Evolutionary conservation across 257 asterid genomes (phyloP).

Genomic region (Solanum neorickii): DNA sequence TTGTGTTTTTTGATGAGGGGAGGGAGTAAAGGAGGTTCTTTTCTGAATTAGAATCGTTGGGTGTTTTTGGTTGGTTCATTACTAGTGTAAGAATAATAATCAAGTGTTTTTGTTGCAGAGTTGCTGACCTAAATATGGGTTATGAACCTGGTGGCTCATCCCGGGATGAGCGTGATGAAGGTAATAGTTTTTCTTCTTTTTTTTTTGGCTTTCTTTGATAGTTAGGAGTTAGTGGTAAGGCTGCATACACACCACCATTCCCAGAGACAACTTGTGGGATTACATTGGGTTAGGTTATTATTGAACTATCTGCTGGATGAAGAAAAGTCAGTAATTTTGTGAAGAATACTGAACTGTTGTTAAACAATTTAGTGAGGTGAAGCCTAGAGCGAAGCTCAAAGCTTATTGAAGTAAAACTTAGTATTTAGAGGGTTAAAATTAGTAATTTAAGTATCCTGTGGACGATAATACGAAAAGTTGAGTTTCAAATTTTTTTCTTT

Average conservation of each 20-base stretch:
- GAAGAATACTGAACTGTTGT: not conserved
- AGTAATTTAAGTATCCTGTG: not conserved
- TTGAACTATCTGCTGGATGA: not conserved
- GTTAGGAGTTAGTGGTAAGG: not conserved
- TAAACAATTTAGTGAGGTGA: not conserved
- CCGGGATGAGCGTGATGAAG: conserved; percentile 31
- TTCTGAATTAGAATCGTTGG: not conserved
- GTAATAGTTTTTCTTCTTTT: not conserved
- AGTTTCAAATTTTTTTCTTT: not conserved
- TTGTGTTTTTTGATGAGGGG: not conserved
- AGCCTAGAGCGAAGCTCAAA: not conserved
- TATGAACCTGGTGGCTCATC: conserved; percentile 26
- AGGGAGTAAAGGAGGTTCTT: not conserved
- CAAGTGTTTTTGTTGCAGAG: conserved; percentile 8
- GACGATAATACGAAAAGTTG: not conserved
- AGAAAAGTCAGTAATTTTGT: not conserved
- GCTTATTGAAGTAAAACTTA: not conserved
- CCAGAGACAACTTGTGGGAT: not conserved
- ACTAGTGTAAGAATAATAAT: not conserved
- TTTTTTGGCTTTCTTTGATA: not conserved
- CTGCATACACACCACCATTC: not conserved
- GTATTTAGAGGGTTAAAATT: not conserved
- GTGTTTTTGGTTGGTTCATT: not conserved
- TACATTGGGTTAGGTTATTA: not conserved
- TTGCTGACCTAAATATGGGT: conserved; percentile 15